phyloP scores from a whole-genome alignment of 2,329 filamentous ascomycete genomes.

The Alternaria triticina region DNA sequence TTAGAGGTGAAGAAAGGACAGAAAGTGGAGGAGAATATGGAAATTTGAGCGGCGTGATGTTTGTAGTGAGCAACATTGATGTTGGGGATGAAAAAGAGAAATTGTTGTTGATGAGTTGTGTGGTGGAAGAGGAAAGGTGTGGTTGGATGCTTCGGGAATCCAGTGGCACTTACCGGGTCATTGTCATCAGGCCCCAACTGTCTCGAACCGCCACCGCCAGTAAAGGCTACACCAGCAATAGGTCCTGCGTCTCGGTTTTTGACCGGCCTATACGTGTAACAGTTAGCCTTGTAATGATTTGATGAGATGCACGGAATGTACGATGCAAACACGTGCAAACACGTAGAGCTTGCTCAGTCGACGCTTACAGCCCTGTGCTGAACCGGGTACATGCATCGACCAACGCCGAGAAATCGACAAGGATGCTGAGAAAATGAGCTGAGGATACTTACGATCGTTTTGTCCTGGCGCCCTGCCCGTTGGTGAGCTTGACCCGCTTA shows the following conservation, averaged over 20 bases:
- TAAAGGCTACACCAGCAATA: slow-evolving; percentile 68
- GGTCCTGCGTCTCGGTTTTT: slow-evolving; percentile 73
- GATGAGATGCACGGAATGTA: slow-evolving; percentile 22
- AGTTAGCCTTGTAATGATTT: slow-evolving; percentile 40
- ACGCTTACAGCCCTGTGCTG: slow-evolving; percentile 32
- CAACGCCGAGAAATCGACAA: slow-evolving; percentile 20
- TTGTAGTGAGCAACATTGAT: slow-evolving; percentile 42
- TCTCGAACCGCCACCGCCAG: slow-evolving; percentile 65
- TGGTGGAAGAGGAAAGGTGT: slow-evolving; percentile 48
- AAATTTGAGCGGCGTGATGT: slow-evolving; percentile 37
- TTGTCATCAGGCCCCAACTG: slow-evolving; percentile 65
- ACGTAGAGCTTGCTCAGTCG: slow-evolving; percentile 44
- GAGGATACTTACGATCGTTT: slow-evolving; percentile 47
- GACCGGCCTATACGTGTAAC: slow-evolving; percentile 64
- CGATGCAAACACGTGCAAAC: slow-evolving; percentile 38
- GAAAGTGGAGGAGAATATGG: slow-evolving; percentile 46
- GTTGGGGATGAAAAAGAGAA: slow-evolving; percentile 34
- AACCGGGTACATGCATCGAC: slow-evolving; percentile 33
- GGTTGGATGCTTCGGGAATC: slow-evolving; percentile 53
- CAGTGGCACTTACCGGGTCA: slow-evolving; percentile 58
- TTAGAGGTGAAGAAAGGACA: slow-evolving; percentile 49
- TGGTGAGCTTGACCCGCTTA: slow-evolving; percentile 45
- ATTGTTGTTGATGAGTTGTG: slow-evolving; percentile 41
- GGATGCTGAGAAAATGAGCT: slow-evolving; percentile 14
- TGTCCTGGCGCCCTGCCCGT: slow-evolving; percentile 44